These are phyloP conservation scores for Mortierella sp. DNA, from an alignment of 371 early-diverging fungal species.

Conservation along the genomic window DNA sequence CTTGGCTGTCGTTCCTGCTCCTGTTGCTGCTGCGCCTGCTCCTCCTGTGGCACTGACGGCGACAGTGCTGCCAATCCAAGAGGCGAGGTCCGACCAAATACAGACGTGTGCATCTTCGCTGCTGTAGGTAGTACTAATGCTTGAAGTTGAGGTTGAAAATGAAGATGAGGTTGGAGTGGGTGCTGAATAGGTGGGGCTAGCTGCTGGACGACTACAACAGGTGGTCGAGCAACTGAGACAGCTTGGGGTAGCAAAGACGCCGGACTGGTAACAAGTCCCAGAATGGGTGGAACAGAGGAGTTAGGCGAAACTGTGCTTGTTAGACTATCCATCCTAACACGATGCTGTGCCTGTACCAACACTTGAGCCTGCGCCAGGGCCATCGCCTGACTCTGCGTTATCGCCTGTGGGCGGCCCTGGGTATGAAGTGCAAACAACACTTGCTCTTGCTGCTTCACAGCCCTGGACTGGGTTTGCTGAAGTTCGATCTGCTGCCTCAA, in stretches of 20 bases:
- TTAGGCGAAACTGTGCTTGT: too few species aligned
- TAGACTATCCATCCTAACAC: background rate
- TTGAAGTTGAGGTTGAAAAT: background rate
- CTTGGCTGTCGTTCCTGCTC: background rate
- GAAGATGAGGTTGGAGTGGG: background rate
- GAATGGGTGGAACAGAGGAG: background rate
- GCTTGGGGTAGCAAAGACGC: background rate
- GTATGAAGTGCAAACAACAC: background rate
- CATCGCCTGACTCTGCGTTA: background rate
- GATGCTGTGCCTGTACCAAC: background rate
- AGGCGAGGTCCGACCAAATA: background rate
- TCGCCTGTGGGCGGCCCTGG: background rate
- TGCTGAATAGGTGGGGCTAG: background rate
- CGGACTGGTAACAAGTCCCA: too few species aligned
- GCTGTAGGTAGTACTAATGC: background rate
- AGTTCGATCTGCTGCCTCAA: background rate
- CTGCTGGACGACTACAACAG: background rate
- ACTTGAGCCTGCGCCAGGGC: background rate
- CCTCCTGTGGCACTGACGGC: background rate
- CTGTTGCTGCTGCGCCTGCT: background rate
- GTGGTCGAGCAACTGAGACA: background rate
- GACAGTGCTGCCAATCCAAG: background rate
- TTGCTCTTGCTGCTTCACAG: background rate
- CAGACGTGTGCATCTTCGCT: too few species aligned
- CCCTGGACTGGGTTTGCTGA: background rate